Evolutionary conservation across 352 stramenopile genomes (phyloP).

Genomic region (Pythium insidiosum): DNA sequence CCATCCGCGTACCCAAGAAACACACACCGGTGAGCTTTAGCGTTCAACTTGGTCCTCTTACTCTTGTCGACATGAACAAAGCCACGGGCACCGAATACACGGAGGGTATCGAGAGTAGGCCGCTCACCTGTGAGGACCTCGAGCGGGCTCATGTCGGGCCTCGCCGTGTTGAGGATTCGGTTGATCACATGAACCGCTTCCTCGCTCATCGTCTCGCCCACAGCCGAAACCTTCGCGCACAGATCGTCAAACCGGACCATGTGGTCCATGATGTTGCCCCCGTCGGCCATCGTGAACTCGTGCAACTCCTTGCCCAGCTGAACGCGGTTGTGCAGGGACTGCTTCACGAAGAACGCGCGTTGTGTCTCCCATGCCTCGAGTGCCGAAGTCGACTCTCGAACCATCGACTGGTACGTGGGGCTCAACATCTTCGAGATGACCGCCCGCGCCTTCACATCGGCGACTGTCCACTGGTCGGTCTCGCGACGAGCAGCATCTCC

Average conservation of each 20-base stretch:
- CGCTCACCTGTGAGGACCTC: neutral
- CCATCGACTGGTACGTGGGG: slow-evolving; percentile 3
- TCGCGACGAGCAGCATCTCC: neutral
- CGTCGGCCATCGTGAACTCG: neutral
- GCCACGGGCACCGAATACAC: neutral
- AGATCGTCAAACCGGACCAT: slow-evolving; percentile 4
- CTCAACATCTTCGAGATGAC: neutral
- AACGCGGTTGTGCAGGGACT: slow-evolving; percentile 4
- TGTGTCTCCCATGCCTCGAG: slow-evolving; percentile 1
- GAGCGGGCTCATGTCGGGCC: neutral
- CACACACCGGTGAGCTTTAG: neutral
- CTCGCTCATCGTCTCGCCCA: neutral
- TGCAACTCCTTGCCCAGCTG: slow-evolving; percentile 1
- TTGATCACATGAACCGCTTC: neutral
- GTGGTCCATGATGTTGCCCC: slow-evolving; percentile 1
- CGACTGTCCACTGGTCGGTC: neutral
- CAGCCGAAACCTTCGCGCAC: neutral
- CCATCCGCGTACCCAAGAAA: neutral
- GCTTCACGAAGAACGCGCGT: slow-evolving; percentile 5
- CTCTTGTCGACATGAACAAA: neutral
- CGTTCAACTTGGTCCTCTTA: neutral
- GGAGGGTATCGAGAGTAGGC: neutral
- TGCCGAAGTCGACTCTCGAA: neutral
- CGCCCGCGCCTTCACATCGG: neutral
- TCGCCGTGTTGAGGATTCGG: neutral